phyloP scores from a whole-genome alignment of 208 protist genomes.

The Endotrypanum monterogeii region DNA sequence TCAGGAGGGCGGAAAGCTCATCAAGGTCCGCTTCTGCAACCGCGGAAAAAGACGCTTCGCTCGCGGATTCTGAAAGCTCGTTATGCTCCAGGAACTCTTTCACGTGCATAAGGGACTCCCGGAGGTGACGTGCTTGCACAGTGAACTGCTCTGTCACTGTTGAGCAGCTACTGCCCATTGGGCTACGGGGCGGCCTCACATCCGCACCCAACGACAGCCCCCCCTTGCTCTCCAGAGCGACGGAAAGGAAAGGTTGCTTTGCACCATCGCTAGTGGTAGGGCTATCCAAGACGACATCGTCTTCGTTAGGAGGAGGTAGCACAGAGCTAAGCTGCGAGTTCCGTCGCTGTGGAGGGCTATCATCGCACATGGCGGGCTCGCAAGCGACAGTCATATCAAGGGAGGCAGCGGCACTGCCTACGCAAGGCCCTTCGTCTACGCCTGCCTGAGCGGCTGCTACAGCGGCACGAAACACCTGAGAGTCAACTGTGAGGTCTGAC shows the following conservation, averaged over 20 bases:
- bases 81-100: constrained; percentile 44
- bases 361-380: constrained; percentile 11
- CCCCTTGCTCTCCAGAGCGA: neutral
- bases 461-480: constrained; percentile 10
- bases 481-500: constrained; percentile 51
- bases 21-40: constrained; percentile 28
- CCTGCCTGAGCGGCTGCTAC: constrained; percentile 5
- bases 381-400: neutral
- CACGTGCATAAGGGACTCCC: constrained; percentile 50
- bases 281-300: constrained; percentile 23
- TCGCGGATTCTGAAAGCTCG: constrained; percentile 2
- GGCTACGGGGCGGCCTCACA: neutral
- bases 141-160: constrained; percentile 17
- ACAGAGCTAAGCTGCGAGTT: neutral
- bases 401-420: neutral
- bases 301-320: neutral
- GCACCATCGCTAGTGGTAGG: constrained; percentile 1
- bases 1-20: constrained; percentile 36
- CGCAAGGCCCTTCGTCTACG: neutral
- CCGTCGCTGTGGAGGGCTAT: constrained; percentile 26
- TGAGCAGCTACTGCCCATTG: neutral
- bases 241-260: neutral
- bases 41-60: constrained; percentile 7
- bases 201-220: neutral
- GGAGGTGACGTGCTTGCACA: constrained; percentile 39